phyloP scores from a whole-genome alignment of 306 rosid genomes.

The Myrica gale region DNA sequence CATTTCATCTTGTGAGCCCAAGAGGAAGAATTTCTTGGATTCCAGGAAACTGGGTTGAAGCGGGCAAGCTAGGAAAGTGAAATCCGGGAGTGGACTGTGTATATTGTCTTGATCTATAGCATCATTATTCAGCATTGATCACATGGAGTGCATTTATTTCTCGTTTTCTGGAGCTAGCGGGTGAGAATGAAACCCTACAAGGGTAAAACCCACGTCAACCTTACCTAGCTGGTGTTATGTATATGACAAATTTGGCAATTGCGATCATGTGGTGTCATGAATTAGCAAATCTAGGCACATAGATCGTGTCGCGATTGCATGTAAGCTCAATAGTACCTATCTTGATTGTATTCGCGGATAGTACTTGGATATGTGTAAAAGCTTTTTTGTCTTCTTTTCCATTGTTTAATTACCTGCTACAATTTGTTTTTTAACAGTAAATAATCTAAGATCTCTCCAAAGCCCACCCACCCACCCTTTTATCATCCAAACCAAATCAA shows the following conservation, averaged over 20 bases:
- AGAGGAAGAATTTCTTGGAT: slow-evolving; percentile 64
- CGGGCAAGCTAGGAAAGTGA: neutral
- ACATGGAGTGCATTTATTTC: neutral
- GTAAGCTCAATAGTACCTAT: neutral
- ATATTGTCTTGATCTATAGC: neutral
- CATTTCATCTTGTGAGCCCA: slow-evolving; percentile 52
- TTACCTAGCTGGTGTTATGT: neutral
- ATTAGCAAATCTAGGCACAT: neutral
- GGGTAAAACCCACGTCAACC: neutral
- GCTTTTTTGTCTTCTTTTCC: neutral
- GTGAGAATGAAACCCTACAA: neutral
- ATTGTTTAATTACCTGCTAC: neutral
- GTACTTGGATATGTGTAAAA: neutral
- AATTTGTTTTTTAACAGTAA: neutral
- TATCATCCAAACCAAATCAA: neutral
- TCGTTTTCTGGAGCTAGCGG: neutral
- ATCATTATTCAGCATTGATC: neutral
- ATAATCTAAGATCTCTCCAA: neutral
- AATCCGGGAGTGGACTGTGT: neutral
- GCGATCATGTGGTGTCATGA: neutral
- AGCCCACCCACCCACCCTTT: neutral
- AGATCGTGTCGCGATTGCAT: neutral
- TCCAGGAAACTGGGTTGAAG: slow-evolving; percentile 54
- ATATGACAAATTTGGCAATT: too few species aligned
- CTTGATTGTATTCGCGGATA: neutral